phyloP scores from a whole-genome alignment of 2,329 filamentous ascomycete genomes.

The Hypoxylon sp. region DNA sequence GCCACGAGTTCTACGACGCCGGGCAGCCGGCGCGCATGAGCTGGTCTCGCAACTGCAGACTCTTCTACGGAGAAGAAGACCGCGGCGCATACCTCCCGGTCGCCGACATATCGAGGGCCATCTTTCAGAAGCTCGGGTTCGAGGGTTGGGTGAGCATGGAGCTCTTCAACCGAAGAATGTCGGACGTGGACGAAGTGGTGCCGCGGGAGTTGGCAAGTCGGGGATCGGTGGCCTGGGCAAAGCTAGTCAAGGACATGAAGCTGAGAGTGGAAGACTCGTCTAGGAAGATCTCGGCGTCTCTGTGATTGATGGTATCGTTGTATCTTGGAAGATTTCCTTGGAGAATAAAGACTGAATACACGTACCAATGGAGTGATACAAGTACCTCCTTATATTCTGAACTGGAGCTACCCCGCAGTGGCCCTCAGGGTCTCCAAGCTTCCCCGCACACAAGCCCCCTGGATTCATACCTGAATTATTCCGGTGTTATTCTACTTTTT shows the following conservation, averaged over 20 bases:
- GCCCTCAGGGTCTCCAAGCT: not conserved
- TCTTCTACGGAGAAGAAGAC: conserved; percentile 72
- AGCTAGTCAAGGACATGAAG: conserved; percentile 44
- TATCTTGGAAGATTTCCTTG: too few relatives aligned
- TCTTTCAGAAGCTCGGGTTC: conserved; percentile 71
- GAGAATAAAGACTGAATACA: too few relatives aligned
- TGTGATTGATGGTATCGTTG: conserved; percentile 21
- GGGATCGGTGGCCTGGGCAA: conserved; percentile 43
- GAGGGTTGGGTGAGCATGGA: conserved; percentile 76
- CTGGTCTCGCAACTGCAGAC: conserved; percentile 78
- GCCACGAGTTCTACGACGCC: conserved; percentile 65
- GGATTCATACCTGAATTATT: too few relatives aligned
- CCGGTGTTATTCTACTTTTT: too few relatives aligned
- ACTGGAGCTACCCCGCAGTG: conserved; percentile 14
- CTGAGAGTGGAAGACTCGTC: conserved; percentile 32
- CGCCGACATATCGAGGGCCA: conserved; percentile 64
- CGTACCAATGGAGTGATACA: too few relatives aligned
- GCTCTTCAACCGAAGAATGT: conserved; percentile 69
- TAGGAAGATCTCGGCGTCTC: conserved; percentile 33
- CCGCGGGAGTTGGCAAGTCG: conserved; percentile 56
- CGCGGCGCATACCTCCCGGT: conserved; percentile 74
- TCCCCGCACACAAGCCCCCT: conserved; percentile 4
- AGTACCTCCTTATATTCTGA: not conserved
- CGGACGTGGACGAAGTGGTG: conserved; percentile 57
- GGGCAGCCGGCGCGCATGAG: conserved; percentile 73